Base-by-base conservation (phyloP, 768 basidiomycete genomes). In the Amanita fuliginea region DNA sequence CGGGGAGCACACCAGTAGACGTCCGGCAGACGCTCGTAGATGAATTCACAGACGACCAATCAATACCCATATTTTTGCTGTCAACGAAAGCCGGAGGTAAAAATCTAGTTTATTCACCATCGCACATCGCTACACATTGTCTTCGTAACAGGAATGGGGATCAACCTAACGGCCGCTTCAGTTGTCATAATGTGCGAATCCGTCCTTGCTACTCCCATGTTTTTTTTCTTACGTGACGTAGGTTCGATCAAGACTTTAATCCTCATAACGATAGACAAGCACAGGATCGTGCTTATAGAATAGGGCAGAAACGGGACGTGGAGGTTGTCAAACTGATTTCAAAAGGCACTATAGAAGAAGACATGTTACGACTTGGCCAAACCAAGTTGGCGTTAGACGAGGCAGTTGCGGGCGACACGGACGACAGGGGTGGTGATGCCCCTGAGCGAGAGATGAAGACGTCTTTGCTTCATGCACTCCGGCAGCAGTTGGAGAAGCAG, bases 191-290 rank as follows among this genome's bases (percentile, higher is more conserved):
- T 93, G 86, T 86, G 53, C 40, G 80, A 63, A 19, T 34, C 28
- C 11, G 28, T 59, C 14, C 2, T 34, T 48, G 10, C 33, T 44
- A n/a, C 7, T 21, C 42, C n/a, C 37, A 33, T 43, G 16, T 30
- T 30, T 51, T 3, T 18, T 37, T 53, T 6, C 37, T 41, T 4
- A 24, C 22, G 37, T 46, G 51, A 7, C 37, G 24, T 51, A 87
- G 85, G 80, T 96, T 93, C 61, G 95, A 99, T 62, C 93, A 95
- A 61, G 95, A 98, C 63, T 99, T 97, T 67, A 98, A 98, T 62
- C 89, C 89, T 3, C 89, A 92, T 67, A 99, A 99, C 62, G 96
- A 98, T 66, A 81, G 86, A 53, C 96, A 99, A 67, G 96, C 96
- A 0, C 92, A 95, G 52, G 96, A 99, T 64, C 82, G 96, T 30